A percentile compares a stretch with the other conserved stretches of the same genome.
Evolutionary conservation across 2,329 filamentous ascomycete species (phyloP).

Genomic region (Cercospora janseana): DNA sequence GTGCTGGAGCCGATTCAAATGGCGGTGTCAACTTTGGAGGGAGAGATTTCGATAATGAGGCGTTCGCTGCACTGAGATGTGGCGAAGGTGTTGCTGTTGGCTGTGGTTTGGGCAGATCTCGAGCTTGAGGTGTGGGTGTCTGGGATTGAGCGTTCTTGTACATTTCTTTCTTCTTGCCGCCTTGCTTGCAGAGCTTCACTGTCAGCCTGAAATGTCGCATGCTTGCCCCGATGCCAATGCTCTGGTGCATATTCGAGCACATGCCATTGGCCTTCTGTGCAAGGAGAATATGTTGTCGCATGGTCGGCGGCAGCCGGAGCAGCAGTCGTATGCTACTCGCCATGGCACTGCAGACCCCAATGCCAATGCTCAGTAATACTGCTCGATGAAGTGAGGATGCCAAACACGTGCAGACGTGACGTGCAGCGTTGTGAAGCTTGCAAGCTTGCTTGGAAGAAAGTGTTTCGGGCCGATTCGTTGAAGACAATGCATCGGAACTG

Average conservation of each 20-base stretch:
- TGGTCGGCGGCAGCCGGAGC: slow-evolving; percentile 26
- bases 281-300: slow-evolving; percentile 24
- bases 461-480: slow-evolving; percentile 15
- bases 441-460: slow-evolving; percentile 2
- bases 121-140: slow-evolving; percentile 14
- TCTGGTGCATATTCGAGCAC: background rate
- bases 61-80: background rate
- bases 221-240: background rate
- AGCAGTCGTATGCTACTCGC: slow-evolving; percentile 17
- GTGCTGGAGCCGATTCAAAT: background rate
- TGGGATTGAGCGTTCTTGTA: slow-evolving; percentile 19
- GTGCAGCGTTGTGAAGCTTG: slow-evolving; percentile 1
- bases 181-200: slow-evolving; percentile 7
- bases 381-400: slow-evolving; percentile 7
- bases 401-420: slow-evolving; percentile 17
- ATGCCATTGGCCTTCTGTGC: background rate
- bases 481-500: slow-evolving; percentile 7
- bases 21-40: background rate
- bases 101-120: slow-evolving; percentile 15
- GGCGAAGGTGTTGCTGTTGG: background rate
- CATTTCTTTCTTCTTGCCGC: slow-evolving; percentile 12
- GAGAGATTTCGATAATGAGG: background rate
- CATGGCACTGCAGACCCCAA: slow-evolving; percentile 11
- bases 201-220: slow-evolving; percentile 13
- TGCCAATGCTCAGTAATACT: slow-evolving; percentile 3